Evolutionary conservation across 257 asterid genomes (phyloP).

Genomic region (Nicotiana knightiana): DNA sequence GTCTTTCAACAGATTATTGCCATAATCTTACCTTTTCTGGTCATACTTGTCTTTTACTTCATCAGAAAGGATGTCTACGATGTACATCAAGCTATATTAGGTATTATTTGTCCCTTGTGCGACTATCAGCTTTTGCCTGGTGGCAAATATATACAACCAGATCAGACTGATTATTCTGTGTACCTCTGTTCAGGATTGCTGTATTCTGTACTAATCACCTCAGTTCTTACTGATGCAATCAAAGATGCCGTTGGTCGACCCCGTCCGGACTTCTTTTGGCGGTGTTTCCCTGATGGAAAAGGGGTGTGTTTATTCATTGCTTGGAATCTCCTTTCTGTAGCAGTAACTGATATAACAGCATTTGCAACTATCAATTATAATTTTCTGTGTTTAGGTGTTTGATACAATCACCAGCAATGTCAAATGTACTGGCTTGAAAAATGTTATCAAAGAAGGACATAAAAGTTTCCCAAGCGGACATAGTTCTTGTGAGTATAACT

Average conservation of each 20-base stretch:
- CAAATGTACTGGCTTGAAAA: constrained; percentile 66
- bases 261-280: constrained; percentile 98
- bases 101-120: constrained; percentile 36
- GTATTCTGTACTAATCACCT: constrained; percentile 73
- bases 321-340: not conserved
- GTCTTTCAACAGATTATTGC: constrained; percentile 59
- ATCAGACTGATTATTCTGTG: not conserved
- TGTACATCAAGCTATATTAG: constrained; percentile 78
- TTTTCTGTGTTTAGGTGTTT: constrained; percentile 42
- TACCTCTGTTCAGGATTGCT: constrained; percentile 58
- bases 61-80: constrained; percentile 70
- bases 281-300: constrained; percentile 93
- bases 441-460: constrained; percentile 83
- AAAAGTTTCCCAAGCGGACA: constrained; percentile 98
- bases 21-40: constrained; percentile 50
- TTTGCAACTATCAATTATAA: constrained; percentile 15
- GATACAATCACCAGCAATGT: constrained; percentile 73
- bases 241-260: constrained; percentile 99
- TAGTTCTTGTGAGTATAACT: constrained; percentile 69
- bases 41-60: constrained; percentile 61
- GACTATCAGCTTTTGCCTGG: not conserved
- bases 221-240: constrained; percentile 82
- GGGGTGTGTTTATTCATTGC: constrained; percentile 43
- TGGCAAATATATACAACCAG: not conserved
- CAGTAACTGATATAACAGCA: not conserved